phyloP scores from a whole-genome alignment of 306 rosid genomes.

The Spatholobus suberectus region DNA sequence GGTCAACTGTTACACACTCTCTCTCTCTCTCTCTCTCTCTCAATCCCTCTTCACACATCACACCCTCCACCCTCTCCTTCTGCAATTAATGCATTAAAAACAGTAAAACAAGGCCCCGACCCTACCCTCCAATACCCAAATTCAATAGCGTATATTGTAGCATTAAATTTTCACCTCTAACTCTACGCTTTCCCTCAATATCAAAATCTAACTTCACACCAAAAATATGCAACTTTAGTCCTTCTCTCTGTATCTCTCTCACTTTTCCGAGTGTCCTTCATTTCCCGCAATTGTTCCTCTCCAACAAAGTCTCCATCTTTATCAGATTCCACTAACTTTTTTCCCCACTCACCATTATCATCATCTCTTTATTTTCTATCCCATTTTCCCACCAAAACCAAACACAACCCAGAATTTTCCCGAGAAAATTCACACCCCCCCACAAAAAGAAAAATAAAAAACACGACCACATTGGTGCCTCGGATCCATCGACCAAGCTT shows the following conservation, averaged over 20 bases:
- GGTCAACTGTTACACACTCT: constrained; percentile 40
- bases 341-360: neutral
- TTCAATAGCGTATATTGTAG: constrained; percentile 38
- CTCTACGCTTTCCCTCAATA: neutral
- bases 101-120: constrained; percentile 28
- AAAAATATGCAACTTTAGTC: constrained; percentile 22
- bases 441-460: neutral
- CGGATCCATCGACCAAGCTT: constrained; percentile 20
- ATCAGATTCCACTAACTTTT: constrained; percentile 20
- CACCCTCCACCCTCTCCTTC: constrained; percentile 28
- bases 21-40: constrained; percentile 3
- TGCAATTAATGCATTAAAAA: constrained; percentile 43
- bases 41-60: neutral
- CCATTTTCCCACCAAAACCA: neutral
- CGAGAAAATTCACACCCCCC: neutral
- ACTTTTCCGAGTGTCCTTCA: neutral
- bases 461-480: constrained; percentile 22
- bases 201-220: constrained; percentile 45
- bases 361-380: neutral
- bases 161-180: constrained; percentile 38
- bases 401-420: constrained; percentile 22
- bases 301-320: neutral
- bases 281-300: constrained; percentile 9
- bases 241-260: neutral
- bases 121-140: constrained; percentile 31